A percentile compares a stretch with the other conserved stretches of the same genome.
phyloP scores from a whole-genome alignment of 345 rosid genomes.

The Melaleuca quinquenervia region DNA sequence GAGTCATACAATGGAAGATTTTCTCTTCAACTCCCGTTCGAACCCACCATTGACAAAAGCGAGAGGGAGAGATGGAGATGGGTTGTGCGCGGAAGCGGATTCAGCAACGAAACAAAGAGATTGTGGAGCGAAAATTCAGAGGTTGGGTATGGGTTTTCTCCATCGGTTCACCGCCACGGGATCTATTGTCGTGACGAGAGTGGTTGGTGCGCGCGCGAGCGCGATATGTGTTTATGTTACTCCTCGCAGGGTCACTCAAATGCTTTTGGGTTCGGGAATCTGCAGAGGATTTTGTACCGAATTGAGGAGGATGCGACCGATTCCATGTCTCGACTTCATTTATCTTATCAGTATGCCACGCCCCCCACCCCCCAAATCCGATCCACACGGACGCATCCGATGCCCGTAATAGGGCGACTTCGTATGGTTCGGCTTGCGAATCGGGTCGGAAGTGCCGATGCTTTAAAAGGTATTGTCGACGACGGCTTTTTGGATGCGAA shows the following conservation, averaged over 20 bases:
- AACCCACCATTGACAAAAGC: neutral
- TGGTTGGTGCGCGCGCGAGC: neutral
- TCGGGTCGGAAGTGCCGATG: no score
- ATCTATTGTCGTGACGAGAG: neutral
- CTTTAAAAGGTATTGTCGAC: no score
- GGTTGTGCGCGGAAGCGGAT: neutral
- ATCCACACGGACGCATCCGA: no score
- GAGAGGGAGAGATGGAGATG: neutral
- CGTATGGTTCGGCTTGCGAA: no score
- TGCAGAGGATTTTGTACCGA: neutral
- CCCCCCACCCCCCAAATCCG: no score
- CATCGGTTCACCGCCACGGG: neutral
- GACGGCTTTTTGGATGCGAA: no score
- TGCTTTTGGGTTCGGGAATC: neutral
- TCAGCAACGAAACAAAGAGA: neutral
- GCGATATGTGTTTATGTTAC: neutral
- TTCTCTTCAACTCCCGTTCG: neutral
- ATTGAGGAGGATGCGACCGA: neutral
- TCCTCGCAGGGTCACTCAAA: neutral
- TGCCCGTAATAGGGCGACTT: no score
- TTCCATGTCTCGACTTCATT: no score
- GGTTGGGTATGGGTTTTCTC: neutral
- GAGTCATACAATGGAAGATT: neutral
- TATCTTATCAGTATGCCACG: no score
- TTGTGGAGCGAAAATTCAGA: neutral